These are phyloP conservation scores for Tilletia horrida DNA, from an alignment of 1,284 basidiomycete species.

Conservation along the genomic window DNA sequence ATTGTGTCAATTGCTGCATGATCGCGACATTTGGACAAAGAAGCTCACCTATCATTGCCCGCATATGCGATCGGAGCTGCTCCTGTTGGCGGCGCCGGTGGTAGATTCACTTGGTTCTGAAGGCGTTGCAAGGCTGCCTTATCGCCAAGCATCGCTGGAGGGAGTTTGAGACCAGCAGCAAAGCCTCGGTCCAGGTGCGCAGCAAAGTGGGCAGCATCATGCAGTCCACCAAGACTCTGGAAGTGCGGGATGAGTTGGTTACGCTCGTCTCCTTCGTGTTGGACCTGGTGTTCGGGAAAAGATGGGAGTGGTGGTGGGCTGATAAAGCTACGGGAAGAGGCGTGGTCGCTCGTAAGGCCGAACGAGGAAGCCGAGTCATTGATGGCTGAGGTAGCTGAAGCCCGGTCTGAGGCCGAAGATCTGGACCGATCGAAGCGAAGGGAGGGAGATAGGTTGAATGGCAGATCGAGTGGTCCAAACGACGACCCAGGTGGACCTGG, in stretches of 20 bases:
- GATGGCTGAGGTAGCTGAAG: constrained; percentile 6
- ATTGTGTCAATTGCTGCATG: no score
- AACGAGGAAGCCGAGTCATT: constrained; percentile 14
- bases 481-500: not conserved
- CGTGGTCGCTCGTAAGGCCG: constrained; percentile 2
- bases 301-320: constrained; percentile 6
- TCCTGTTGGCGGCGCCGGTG: no score
- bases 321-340: constrained; percentile 12
- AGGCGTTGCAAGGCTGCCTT: no score
- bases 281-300: not conserved
- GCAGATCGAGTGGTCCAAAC: constrained; percentile 7
- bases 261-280: not conserved
- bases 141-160: not conserved
- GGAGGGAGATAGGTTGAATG: constrained; percentile 11
- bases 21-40: no score
- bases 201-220: not conserved
- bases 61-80: no score
- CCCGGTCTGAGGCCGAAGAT: constrained; percentile 9
- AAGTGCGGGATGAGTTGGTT: not conserved
- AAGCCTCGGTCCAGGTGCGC: not conserved
- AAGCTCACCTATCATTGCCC: no score
- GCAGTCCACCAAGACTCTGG: no score
- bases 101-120: no score
- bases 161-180: not conserved
- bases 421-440: constrained; percentile 12